Conservation (phyloP, 495 filamentous ascomycete genomes). For the Halenospora varia region DNA sequence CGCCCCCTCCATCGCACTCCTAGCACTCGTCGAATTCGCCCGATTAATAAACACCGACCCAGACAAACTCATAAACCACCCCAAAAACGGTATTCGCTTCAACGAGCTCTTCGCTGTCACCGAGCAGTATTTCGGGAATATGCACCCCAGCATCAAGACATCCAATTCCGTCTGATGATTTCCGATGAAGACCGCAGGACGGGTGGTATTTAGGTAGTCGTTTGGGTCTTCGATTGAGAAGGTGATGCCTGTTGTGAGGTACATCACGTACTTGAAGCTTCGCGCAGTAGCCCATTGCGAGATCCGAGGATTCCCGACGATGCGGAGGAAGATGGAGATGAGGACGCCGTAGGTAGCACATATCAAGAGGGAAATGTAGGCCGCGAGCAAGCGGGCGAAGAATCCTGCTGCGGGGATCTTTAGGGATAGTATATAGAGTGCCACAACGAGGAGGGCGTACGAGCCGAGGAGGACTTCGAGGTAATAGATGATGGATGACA, state of each 20-base stretch:
- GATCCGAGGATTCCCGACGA: conserved; percentile 65
- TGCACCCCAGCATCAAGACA: conserved; percentile 78
- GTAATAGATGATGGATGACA: conserved; percentile 32
- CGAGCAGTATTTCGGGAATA: conserved; percentile 88
- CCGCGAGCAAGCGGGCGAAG: conserved; percentile 66
- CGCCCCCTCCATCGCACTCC: conserved; percentile 80
- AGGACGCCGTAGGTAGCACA: conserved; percentile 76
- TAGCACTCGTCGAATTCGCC: conserved; percentile 71
- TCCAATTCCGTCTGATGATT: conserved; percentile 97
- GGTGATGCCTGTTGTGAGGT: conserved; percentile 66
- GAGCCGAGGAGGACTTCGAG: conserved; percentile 52
- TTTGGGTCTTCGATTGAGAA: conserved; percentile 72
- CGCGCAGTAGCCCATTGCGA: conserved; percentile 83
- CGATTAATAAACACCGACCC: conserved; percentile 95
- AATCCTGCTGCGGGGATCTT: conserved; percentile 58
- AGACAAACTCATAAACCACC: conserved; percentile 92
- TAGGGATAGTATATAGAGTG: conserved; percentile 54
- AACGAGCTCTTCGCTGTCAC: conserved; percentile 91
- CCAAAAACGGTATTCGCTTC: conserved; percentile 77
- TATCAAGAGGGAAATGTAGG: conserved; percentile 60
- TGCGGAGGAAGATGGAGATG: conserved; percentile 65
- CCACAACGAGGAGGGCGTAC: conserved; percentile 54
- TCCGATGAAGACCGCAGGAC: conserved; percentile 85
- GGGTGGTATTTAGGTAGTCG: conserved; percentile 54
- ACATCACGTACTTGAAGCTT: conserved; percentile 80